phyloP scores from a whole-genome alignment of 108 stramenopile genomes.

The Pseudonitzschia multistriata region DNA sequence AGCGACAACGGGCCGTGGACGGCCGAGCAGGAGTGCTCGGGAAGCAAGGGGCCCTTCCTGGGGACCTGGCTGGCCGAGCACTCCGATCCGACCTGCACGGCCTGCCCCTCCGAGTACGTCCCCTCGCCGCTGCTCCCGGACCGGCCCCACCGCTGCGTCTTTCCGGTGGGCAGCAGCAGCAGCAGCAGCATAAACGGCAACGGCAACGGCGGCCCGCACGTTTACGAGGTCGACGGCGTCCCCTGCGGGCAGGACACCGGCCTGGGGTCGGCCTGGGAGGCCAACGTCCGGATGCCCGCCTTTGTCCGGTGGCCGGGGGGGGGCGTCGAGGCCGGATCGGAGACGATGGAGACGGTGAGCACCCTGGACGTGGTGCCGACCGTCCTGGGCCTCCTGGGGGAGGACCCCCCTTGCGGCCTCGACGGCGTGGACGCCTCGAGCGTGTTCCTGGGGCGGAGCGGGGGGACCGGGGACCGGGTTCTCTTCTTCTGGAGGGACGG shows the following conservation, averaged over 20 bases:
- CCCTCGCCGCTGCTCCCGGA: slow-evolving; percentile 28
- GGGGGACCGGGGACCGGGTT: slow-evolving; percentile 17
- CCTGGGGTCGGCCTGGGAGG: slow-evolving; percentile 71
- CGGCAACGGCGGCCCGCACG: background rate
- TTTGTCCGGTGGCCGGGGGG: slow-evolving; percentile 44
- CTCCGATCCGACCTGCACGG: slow-evolving; percentile 37
- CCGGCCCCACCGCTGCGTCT: slow-evolving; percentile 39
- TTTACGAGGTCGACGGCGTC: slow-evolving; percentile 48
- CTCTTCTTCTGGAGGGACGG: slow-evolving; percentile 72
- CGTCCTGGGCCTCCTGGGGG: slow-evolving; percentile 34
- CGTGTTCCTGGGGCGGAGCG: slow-evolving; percentile 23
- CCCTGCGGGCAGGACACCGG: slow-evolving; percentile 63
- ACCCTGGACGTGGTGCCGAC: slow-evolving; percentile 71
- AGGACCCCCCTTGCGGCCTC: slow-evolving; percentile 27
- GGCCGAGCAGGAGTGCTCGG: slow-evolving; percentile 38
- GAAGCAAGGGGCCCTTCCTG: slow-evolving; percentile 64
- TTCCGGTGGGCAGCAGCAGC: slow-evolving; percentile 12
- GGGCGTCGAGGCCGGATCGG: slow-evolving; percentile 17
- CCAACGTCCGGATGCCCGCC: slow-evolving; percentile 67
- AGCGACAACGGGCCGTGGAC: slow-evolving; percentile 79
- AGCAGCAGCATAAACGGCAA: background rate
- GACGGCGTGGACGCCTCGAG: slow-evolving; percentile 50
- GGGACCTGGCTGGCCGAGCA: slow-evolving; percentile 43
- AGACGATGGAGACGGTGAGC: slow-evolving; percentile 40
- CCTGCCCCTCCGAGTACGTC: slow-evolving; percentile 60